Evolutionary conservation across 768 basidiomycete genomes (phyloP), one percentile per base, ranked within the genome.

Genomic region (Trametes meyenii): DNA sequence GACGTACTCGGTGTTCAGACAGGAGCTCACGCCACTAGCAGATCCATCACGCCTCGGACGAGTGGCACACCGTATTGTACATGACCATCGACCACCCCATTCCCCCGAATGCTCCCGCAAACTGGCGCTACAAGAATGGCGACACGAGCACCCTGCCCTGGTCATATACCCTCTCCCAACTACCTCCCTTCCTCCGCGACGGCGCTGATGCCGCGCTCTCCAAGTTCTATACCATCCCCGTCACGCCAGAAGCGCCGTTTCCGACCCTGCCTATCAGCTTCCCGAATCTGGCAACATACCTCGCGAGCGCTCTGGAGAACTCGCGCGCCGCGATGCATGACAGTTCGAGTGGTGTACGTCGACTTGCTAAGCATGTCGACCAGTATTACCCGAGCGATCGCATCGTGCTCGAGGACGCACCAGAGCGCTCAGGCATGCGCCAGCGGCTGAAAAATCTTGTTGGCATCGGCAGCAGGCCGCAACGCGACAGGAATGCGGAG

Each of bases 31-130:
- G 24, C n/a, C n/a, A 10, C 16, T 26, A 13, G 24, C 57, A 92
- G 89, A 78, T 86, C 10, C 84, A 88, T 67, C 83, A 80, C 40
- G 69, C 78, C 19, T 80, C 86, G 0, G 67, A 74, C 5, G 83
- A 86, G 17, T 94, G 92, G 92, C 81, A 87, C 55, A 86, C 86
- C 11, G 76, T 93, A 21, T 72, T 93, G 16, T 93, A 90, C 81
- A 84, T 94, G 66, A 87, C 88, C 1, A 82, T 90, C 55, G 92
- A 94, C 67, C 78, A 85, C 67, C 84, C 86, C 1, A 70, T 84
- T 1, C 87, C 89, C 29, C 67, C 77, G 3, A 76, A 75, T 13
- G 61, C 78, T 13, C 78, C 74, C 5, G 76, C 76, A 40, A 76
- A 79, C 2, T 72, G 77, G 67, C 84, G 78, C 70, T 86, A 79